Evolutionary conservation across 2,329 filamentous ascomycete genomes (phyloP).

Genomic region (Zymoseptoria pseudotritici): DNA sequence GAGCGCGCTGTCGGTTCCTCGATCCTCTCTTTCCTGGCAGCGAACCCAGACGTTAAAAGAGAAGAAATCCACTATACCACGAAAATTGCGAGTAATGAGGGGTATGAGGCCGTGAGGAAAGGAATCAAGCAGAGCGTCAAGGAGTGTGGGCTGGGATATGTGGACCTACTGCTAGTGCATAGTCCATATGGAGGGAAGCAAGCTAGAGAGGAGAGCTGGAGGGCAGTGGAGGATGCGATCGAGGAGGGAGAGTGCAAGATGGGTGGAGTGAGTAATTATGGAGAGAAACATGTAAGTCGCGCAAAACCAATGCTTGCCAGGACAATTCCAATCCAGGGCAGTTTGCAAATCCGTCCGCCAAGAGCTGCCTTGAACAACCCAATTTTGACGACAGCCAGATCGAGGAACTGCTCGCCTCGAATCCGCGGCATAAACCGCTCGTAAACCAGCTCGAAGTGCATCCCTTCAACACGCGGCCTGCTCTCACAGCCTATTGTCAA

Average conservation of each 20-base stretch:
- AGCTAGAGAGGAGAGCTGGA: constrained; percentile 65
- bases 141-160: constrained; percentile 61
- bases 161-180: constrained; percentile 74
- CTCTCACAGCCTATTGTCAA: constrained; percentile 60
- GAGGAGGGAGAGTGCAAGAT: constrained; percentile 61
- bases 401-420: constrained; percentile 58
- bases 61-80: constrained; percentile 73
- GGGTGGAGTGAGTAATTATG: constrained; percentile 73
- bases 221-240: constrained; percentile 68
- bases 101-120: constrained; percentile 59
- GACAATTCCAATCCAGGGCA: background rate
- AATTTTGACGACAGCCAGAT: constrained; percentile 40
- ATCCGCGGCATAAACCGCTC: constrained; percentile 55
- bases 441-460: constrained; percentile 80
- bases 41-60: constrained; percentile 44
- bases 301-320: background rate
- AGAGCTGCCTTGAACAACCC: background rate
- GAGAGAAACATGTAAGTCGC: constrained; percentile 58
- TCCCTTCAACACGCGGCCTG: constrained; percentile 67
- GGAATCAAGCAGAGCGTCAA: constrained; percentile 60
- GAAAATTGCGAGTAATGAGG: constrained; percentile 62
- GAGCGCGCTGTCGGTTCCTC: constrained; percentile 62
- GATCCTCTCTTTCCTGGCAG: constrained; percentile 37
- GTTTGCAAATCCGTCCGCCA: background rate
- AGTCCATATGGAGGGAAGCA: constrained; percentile 67